phyloP scores from a whole-genome alignment of 176 grass and related monocot species.

The Oryza brachyantha region DNA sequence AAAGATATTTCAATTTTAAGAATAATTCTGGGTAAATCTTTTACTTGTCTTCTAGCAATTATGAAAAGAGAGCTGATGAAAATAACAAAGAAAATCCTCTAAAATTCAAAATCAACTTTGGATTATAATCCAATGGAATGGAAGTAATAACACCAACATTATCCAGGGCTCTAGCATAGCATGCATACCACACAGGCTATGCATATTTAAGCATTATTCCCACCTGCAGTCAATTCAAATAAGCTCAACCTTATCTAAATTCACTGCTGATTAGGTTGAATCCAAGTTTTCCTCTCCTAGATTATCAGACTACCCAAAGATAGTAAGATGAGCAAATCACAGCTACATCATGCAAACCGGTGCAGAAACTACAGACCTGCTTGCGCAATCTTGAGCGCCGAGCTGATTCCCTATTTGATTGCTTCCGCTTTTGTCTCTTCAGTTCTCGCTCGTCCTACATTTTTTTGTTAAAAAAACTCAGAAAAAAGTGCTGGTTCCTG shows the following conservation, averaged over 20 bases:
- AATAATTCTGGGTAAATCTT: background rate
- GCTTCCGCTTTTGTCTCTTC: constrained; percentile 60
- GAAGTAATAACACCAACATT: background rate
- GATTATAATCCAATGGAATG: background rate
- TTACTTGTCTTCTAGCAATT: background rate
- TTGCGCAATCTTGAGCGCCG: constrained; percentile 62
- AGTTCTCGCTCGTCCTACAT: constrained; percentile 55
- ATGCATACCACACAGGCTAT: constrained; percentile 12
- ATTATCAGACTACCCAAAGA: constrained; percentile 24
- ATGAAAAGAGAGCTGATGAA: background rate
- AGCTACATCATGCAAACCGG: constrained; percentile 11
- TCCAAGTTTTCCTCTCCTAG: background rate
- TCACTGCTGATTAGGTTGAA: constrained; percentile 18
- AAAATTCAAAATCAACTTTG: no score
- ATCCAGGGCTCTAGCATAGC: constrained; percentile 1
- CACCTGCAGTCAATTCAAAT: constrained; percentile 13
- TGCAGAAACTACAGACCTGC: constrained; percentile 41
- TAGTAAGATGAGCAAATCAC: background rate
- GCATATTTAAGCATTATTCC: background rate
- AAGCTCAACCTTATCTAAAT: constrained; percentile 8
- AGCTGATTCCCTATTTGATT: constrained; percentile 71
- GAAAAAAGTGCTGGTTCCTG: constrained; percentile 14
- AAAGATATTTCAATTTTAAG: background rate
- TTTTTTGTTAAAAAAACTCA: constrained; percentile 11
- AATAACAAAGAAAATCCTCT: background rate